phyloP scores from a whole-genome alignment of 2,329 filamentous ascomycete genomes.

The Xylariomycetidae sp. region DNA sequence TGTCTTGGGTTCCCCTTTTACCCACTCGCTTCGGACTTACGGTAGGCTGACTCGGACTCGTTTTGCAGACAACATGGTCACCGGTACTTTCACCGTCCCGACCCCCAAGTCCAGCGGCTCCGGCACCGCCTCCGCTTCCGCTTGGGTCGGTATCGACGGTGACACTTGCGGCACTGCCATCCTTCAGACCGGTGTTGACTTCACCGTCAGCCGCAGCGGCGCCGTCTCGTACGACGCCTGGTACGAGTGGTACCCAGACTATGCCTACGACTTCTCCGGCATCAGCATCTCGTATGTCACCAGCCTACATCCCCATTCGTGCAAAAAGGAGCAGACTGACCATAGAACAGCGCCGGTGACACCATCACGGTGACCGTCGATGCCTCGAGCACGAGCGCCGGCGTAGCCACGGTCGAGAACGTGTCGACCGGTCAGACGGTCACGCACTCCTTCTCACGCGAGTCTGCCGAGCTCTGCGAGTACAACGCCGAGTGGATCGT shows the following conservation, averaged over 20 bases:
- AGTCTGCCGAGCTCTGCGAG: conserved; percentile 40
- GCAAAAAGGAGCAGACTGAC: too few relatives aligned
- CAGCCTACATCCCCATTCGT: too few relatives aligned
- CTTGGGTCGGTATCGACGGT: conserved; percentile 57
- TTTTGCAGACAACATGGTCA: conserved; percentile 40
- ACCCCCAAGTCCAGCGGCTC: conserved; percentile 31
- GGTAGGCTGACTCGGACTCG: too few relatives aligned
- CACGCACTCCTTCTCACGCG: conserved; percentile 42
- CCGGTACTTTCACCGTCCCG: conserved; percentile 48
- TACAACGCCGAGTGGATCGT: conserved; percentile 60
- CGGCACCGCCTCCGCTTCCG: conserved; percentile 15
- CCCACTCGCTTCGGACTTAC: too few relatives aligned
- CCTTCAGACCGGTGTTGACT: conserved; percentile 53
- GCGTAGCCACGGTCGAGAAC: conserved; percentile 31
- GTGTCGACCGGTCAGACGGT: conserved; percentile 44
- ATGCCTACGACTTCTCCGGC: conserved; percentile 44
- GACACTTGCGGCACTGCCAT: conserved; percentile 49
- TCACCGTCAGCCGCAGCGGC: conserved; percentile 37
- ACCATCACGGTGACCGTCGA: conserved; percentile 21
- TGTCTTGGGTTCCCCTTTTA: too few relatives aligned
- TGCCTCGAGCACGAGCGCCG: conserved; percentile 12
- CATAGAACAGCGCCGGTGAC: too few relatives aligned
- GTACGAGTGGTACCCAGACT: conserved; percentile 56
- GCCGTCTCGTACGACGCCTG: conserved; percentile 45
- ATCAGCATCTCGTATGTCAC: conserved; percentile 34